Percentiles rank a stretch among this genome's conserved stretches.
Evolutionary conservation across 805 yeast species (phyloP).

Genomic region (Novakomyces olei): DNA sequence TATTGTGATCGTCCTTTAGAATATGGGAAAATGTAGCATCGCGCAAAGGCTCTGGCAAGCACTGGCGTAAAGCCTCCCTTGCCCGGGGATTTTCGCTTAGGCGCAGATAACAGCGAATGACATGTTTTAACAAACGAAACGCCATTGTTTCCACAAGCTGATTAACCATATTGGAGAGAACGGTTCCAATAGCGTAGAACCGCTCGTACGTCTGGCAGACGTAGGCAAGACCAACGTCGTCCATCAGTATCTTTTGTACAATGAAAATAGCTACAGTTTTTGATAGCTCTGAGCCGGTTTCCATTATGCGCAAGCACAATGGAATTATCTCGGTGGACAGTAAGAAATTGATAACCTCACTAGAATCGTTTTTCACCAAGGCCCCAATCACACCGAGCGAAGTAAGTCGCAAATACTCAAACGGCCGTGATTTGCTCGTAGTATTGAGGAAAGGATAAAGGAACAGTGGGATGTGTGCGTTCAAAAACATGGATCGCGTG

Average conservation of each 20-base stretch:
- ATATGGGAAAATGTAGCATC: constrained; percentile 67
- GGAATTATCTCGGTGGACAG: constrained; percentile 95
- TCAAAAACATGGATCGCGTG: constrained; percentile 62
- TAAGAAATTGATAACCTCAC: constrained; percentile 78
- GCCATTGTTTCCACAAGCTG: constrained; percentile 59
- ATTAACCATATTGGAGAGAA: constrained; percentile 67
- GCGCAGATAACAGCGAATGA: constrained; percentile 79
- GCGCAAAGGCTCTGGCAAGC: constrained; percentile 67
- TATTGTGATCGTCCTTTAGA: constrained; percentile 67
- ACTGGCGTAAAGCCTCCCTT: constrained; percentile 58
- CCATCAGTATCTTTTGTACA: constrained; percentile 75
- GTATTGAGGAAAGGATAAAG: constrained; percentile 86
- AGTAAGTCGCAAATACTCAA: constrained; percentile 80
- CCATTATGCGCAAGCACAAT: constrained; percentile 82
- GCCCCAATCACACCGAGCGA: constrained; percentile 95
- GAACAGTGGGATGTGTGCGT: constrained; percentile 80
- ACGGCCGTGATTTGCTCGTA: constrained; percentile 72
- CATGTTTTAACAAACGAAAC: constrained; percentile 73
- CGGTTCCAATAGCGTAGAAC: constrained; percentile 81
- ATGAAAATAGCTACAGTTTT: constrained; percentile 95
- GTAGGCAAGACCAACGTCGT: constrained; percentile 75
- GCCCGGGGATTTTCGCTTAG: constrained; percentile 80
- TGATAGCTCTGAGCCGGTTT: constrained; percentile 74
- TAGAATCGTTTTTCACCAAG: constrained; percentile 80
- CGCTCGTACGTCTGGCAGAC: constrained; percentile 90